Percentiles rank a stretch among this genome's conserved stretches.
phyloP scores from a whole-genome alignment of 2,329 filamentous ascomycete species.

The Cadophora malorum region DNA sequence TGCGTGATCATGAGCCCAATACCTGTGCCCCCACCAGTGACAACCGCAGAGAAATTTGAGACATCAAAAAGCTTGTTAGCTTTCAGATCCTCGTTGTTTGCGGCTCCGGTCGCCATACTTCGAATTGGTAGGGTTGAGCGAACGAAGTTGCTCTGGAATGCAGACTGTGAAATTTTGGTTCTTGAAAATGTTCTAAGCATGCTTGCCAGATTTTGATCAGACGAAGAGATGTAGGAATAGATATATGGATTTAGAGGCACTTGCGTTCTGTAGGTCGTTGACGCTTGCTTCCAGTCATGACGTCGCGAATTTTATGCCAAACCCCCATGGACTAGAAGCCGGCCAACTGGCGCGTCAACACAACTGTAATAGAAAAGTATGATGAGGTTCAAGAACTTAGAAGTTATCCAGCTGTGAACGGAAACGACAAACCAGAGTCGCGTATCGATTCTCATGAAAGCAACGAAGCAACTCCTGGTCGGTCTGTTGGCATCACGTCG shows the following conservation, averaged over 20 bases:
- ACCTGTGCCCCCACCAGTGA: conserved; percentile 36
- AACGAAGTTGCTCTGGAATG: conserved; percentile 22
- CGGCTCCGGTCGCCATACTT: conserved; percentile 31
- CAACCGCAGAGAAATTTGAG: conserved; percentile 32
- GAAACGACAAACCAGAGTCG: too few relatives aligned
- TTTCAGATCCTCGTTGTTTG: conserved; percentile 32
- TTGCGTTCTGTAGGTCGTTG: not conserved
- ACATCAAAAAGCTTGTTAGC: conserved; percentile 39
- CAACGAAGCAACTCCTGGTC: too few relatives aligned
- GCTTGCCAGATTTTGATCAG: not conserved
- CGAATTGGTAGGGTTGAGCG: conserved; percentile 24
- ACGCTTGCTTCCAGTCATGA: not conserved
- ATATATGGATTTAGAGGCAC: not conserved
- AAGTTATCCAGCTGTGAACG: not conserved
- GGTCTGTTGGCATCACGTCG: too few relatives aligned
- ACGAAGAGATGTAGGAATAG: not conserved
- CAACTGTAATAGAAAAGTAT: not conserved
- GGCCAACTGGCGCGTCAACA: not conserved
- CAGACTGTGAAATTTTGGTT: conserved; percentile 1
- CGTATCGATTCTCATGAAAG: too few relatives aligned
- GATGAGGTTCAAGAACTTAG: not conserved
- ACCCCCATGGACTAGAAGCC: not conserved
- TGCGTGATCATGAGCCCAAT: conserved; percentile 44
- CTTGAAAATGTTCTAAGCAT: conserved; percentile 22
- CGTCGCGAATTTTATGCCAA: not conserved